Base-by-base conservation (phyloP, 1,139 yeast genomes). In the Debaryomycetaceae sp. region DNA sequence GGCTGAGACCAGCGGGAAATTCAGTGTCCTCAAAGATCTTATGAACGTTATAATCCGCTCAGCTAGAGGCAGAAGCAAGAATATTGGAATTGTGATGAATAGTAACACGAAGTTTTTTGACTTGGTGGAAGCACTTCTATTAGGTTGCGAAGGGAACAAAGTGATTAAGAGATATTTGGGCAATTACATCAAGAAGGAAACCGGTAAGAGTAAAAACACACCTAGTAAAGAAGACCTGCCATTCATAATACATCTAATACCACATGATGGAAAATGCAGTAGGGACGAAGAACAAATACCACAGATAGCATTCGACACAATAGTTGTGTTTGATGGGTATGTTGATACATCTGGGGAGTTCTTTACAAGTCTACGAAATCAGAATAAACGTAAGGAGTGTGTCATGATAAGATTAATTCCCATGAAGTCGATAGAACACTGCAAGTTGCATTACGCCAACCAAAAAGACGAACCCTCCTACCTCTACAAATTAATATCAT, bases 1-100 rank as follows among this genome's bases (percentile, higher is more conserved):
- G 43, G 86, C 86, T 9, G 91, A 85, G 42, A 84, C 95, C 5
- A 84, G 95, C 59, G 97, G 97, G 24, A 91, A 90, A 60, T 90
- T 90, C 64, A 75, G 75, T 47, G 87, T 84, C 1, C 65, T 89
- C 48, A 76, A 75, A 45, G 87, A 85, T 59, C 61, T 84, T 45
- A 58, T 84, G 37, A 71, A 71, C 45, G 78, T 80, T 6, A 59
- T 72, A 6, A 58, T 67, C 13, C 58, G 43, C 48, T 53, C 51
- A 38, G 43, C 73, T 75, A 29, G 77, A 78, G 27, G 69, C 3
- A 73, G 75, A 48, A 52, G 56, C n/a, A 68, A 66, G 49, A 60
- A 65, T 42, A 57, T 74, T 11, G 78, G 65, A 0, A 50, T 75
- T 1, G 66, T 73, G 5, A 63, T 70, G 69, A 64, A 66, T 24